Percentiles rank a stretch among this genome's conserved stretches.
phyloP scores from a whole-genome alignment of 2,329 filamentous ascomycete species.

The Monascus ruber region DNA sequence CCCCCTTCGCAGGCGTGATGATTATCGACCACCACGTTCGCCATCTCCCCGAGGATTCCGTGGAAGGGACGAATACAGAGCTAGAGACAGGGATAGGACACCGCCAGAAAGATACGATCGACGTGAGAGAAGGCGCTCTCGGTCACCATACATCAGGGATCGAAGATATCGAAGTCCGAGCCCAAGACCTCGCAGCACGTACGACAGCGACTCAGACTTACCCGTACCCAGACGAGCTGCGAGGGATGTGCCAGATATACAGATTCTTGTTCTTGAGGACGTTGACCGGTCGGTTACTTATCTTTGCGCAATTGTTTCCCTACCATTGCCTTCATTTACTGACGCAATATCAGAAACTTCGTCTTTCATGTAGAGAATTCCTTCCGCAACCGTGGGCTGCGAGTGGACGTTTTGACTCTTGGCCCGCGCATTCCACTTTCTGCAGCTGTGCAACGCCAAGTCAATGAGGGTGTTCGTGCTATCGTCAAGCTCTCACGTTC shows the following conservation, averaged over 20 bases:
- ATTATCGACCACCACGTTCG: conserved; percentile 52
- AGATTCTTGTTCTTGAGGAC: conserved; percentile 71
- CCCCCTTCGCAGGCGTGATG: conserved; percentile 43
- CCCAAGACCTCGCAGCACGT: conserved; percentile 44
- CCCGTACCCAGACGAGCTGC: conserved; percentile 64
- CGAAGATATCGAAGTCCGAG: conserved; percentile 59
- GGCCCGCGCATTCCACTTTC: conserved; percentile 65
- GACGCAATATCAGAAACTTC: conserved; percentile 49
- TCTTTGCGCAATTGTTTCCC: neutral
- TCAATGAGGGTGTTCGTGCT: conserved; percentile 77
- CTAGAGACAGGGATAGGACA: conserved; percentile 23
- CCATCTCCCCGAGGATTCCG: conserved; percentile 50
- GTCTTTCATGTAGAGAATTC: conserved; percentile 69
- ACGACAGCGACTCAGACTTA: conserved; percentile 50
- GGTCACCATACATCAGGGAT: conserved; percentile 55
- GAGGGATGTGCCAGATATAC: conserved; percentile 73
- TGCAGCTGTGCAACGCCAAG: conserved; percentile 71
- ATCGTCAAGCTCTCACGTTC: conserved; percentile 64
- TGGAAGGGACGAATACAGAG: conserved; percentile 52
- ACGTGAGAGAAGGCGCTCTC: conserved; percentile 52
- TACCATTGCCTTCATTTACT: neutral
- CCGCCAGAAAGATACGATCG: conserved; percentile 41
- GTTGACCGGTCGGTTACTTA: conserved; percentile 44
- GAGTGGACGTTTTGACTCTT: conserved; percentile 67
- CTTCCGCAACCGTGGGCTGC: conserved; percentile 61